Percentiles rank a stretch among this genome's conserved stretches.
These are phyloP conservation scores for Picea sitchensis DNA, from an alignment of 75 land plant genomes.

Conservation along the genomic window DNA sequence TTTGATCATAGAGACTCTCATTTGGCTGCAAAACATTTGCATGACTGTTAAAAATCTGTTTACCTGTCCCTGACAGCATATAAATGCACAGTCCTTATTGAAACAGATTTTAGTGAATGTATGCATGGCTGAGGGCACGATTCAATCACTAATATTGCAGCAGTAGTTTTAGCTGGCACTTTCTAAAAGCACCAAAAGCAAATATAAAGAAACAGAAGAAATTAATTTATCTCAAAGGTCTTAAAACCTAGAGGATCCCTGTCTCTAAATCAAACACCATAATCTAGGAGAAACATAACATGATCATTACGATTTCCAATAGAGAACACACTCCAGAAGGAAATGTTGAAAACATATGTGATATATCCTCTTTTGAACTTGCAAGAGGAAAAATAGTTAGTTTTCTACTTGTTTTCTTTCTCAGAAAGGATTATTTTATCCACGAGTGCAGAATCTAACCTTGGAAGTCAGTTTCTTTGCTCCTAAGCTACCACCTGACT, in stretches of 20 bases:
- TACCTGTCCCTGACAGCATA: not conserved
- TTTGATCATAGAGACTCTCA: conserved; percentile 48
- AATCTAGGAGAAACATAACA: not conserved
- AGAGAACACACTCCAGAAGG: not conserved
- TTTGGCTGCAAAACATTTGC: conserved; percentile 24
- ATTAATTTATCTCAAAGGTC: not conserved
- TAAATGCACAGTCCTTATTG: not conserved
- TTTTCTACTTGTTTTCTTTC: not conserved
- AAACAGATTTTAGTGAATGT: not conserved
- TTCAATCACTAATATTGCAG: not conserved
- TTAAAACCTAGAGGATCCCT: not conserved
- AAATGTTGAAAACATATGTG: not conserved
- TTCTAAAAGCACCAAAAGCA: not conserved
- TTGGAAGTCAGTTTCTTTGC: conserved; percentile 44
- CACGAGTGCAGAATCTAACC: conserved; percentile 14
- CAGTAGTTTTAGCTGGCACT: not conserved
- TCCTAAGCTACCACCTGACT: conserved; percentile 41
- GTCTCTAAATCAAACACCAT: not conserved
- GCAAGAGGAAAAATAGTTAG: not conserved
- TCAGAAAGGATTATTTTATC: not conserved
- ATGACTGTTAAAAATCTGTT: not conserved
- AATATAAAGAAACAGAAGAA: not conserved
- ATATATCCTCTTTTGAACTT: not conserved
- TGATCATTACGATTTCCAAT: not conserved
- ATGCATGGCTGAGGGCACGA: not conserved